Evolutionary conservation across 108 stramenopile species (phyloP), one percentile per base, ranked within the genome.

Genomic region (Skeletonema marinoi): DNA sequence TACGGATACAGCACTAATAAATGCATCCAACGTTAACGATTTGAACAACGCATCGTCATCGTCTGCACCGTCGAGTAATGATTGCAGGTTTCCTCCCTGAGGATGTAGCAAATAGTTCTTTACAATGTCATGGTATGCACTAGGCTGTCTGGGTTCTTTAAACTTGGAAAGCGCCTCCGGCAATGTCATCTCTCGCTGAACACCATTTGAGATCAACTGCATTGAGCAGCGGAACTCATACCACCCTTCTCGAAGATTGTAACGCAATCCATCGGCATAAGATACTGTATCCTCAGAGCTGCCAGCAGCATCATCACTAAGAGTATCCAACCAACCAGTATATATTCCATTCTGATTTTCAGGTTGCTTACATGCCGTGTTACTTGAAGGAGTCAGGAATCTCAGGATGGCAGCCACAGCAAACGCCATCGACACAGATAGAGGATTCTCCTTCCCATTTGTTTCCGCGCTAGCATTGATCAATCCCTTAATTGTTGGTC

Each of bases 351-450:
- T 63, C 17, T 32, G 36, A 21, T 14, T 30, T 58, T 38, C 42
- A 29, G 13, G n/a, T 5, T 64, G 31, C n/a, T 33, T 42, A 16
- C 19, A 13, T 8, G 31, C 10, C 2, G 14, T 51, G n/a, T 54
- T 32, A 12, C 51, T 46, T 48, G 75, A 48, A 0, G 94, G 96
- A 14, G 93, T 92, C 56, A 97, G 74, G 73, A 90, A 97, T 44
- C 94, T 82, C 64, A 97, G 73, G 60, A 96, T 74, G 33, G 84
- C 88, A 21, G 96, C 96, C 59, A 91, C 85, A 13, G 94, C 92
- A 78, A 93, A 93, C 41, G 89, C 93, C 82, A 90, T 89, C 4
- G 86, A 80, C 13, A 84, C 80, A 62, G 66, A 73, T 14, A 90
- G 12, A 38, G 83, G 69, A 70, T 74, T 71, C 46, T 58, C 44